Percentiles rank a stretch among this genome's conserved stretches.
Conservation (phyloP, 1,139 yeast species). For the Hanseniaspora gamundiae region DNA sequence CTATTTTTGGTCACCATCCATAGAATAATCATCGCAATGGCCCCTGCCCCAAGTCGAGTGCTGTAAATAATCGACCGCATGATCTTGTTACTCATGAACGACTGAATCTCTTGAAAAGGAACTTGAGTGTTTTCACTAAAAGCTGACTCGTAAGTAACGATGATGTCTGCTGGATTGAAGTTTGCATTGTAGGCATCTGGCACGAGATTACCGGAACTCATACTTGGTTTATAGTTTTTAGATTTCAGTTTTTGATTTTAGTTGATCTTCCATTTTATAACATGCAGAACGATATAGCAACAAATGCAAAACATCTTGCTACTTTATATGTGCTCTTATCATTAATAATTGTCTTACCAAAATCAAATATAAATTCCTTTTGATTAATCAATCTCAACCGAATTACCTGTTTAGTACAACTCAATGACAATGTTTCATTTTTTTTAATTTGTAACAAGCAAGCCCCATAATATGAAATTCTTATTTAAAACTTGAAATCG, state of each 20-base stretch:
- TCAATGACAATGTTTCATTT: not conserved
- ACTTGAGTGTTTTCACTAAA: conserved; percentile 21
- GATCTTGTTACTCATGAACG: conserved; percentile 20
- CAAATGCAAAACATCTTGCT: too few species aligned
- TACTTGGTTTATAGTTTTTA: not conserved
- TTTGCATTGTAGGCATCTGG: conserved; percentile 11
- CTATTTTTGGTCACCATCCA: conserved; percentile 35
- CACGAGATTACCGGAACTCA: not conserved
- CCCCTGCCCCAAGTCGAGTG: conserved; percentile 31
- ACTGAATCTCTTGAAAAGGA: conserved; percentile 29
- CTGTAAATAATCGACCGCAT: conserved; percentile 32
- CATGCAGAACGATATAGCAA: not conserved
- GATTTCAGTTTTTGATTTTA: not conserved
- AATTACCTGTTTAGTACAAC: not conserved
- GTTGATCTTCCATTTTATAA: not conserved
- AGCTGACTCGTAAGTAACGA: conserved; percentile 19
- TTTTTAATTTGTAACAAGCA: too few species aligned
- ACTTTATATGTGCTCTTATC: too few species aligned
- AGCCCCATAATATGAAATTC: too few species aligned
- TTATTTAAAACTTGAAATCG: too few species aligned
- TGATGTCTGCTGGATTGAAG: conserved; percentile 19
- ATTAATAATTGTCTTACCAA: too few species aligned
- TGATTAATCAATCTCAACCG: not conserved
- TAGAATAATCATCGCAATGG: conserved; percentile 28
- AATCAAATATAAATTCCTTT: not conserved